Conservation (phyloP, 1,284 basidiomycete genomes). For the Tilletia walkeri region DNA sequence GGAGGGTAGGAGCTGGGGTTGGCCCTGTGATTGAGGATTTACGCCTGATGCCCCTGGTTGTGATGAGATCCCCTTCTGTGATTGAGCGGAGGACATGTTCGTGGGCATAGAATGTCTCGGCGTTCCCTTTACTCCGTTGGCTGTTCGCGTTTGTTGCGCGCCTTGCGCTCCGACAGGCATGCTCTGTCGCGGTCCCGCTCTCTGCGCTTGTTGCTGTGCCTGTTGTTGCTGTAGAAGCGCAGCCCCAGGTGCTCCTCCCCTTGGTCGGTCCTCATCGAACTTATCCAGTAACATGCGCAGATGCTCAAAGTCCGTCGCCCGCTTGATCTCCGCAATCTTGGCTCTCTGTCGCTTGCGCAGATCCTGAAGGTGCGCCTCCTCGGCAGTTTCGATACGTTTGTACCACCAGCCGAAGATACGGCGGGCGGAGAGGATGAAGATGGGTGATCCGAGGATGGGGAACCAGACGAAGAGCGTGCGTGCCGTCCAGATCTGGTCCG, state of each 20-base stretch:
- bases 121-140: too few species aligned
- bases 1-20: neutral
- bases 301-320: slow-evolving; percentile 90
- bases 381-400: slow-evolving; percentile 73
- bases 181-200: slow-evolving; percentile 14
- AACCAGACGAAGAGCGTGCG: slow-evolving; percentile 26
- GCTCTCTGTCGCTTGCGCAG: slow-evolving; percentile 76
- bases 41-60: neutral
- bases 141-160: neutral
- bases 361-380: slow-evolving; percentile 76
- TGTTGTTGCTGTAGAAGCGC: neutral
- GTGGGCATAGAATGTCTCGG: slow-evolving; percentile 10
- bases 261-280: slow-evolving; percentile 69
- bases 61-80: neutral
- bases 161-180: neutral
- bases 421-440: slow-evolving; percentile 68
- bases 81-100: neutral
- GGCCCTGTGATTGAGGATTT: neutral
- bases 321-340: slow-evolving; percentile 94
- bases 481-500: neutral
- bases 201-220: slow-evolving; percentile 8
- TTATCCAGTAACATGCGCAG: slow-evolving; percentile 85
- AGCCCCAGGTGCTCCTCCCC: slow-evolving; percentile 19
- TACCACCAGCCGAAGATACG: slow-evolving; percentile 85
- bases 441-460: slow-evolving; percentile 30